Evolutionary conservation across 73 alveolate genomes (phyloP).

Genomic region (Paramecium caudatum): DNA sequence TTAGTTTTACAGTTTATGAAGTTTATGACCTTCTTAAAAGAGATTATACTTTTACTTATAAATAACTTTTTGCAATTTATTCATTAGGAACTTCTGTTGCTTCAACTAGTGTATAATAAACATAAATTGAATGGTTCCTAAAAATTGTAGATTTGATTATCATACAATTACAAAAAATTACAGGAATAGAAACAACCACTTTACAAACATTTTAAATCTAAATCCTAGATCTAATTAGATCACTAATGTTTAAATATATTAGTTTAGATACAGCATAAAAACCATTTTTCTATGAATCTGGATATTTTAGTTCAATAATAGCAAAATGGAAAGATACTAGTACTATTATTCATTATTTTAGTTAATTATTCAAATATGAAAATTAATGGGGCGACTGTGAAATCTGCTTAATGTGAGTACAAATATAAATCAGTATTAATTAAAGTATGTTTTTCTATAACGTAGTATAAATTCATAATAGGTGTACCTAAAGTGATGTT

Average conservation of each 20-base stretch:
- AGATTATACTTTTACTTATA: conserved; percentile 2
- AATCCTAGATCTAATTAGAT: conserved; percentile 9
- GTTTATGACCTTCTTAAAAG: conserved; percentile 40
- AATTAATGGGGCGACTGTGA: background rate
- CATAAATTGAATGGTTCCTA: conserved; percentile 27
- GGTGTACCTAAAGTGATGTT: background rate
- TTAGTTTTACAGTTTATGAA: conserved; percentile 13
- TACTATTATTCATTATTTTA: background rate
- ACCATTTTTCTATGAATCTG: background rate
- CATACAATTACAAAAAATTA: background rate
- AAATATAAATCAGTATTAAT: conserved; percentile 61
- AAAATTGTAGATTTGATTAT: background rate
- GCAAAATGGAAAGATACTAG: conserved; percentile 51
- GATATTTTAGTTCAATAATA: background rate
- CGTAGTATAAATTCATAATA: conserved; percentile 20
- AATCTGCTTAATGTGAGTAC: conserved; percentile 56
- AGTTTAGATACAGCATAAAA: background rate
- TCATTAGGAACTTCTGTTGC: background rate
- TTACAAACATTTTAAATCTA: conserved; percentile 5
- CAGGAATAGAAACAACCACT: background rate
- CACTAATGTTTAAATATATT: conserved; percentile 18
- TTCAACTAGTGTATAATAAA: background rate
- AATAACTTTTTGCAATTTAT: conserved; percentile 4
- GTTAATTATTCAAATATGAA: conserved; percentile 43
- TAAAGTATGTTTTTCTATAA: background rate